Conservation (phyloP, 768 basidiomycete genomes). For the Boletus barrowsii region DNA sequence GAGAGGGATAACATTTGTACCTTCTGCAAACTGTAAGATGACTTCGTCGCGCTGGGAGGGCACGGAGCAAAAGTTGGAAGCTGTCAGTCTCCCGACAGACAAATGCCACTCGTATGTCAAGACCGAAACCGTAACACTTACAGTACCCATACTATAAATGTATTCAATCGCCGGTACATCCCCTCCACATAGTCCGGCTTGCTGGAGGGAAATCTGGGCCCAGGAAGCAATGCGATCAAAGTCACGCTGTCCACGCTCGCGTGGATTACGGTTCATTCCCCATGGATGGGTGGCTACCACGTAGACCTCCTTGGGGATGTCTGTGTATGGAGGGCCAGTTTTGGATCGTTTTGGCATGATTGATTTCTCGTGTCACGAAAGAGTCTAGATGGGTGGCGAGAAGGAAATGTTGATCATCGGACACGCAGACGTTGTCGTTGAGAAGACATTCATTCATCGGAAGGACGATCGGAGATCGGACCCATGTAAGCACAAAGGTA, state of each 20-base stretch:
- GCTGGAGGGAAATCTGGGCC: slow-evolving; percentile 20
- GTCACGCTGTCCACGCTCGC: slow-evolving; percentile 12
- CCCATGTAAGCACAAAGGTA: too few species aligned
- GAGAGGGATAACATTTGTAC: slow-evolving; percentile 13
- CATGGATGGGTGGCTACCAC: slow-evolving; percentile 27
- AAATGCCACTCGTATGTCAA: not conserved
- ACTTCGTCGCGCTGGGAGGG: slow-evolving; percentile 26
- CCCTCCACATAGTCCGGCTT: slow-evolving; percentile 14
- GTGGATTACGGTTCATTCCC: slow-evolving; percentile 11
- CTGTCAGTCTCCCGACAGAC: not conserved
- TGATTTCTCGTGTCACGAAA: not conserved
- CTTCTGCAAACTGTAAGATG: slow-evolving; percentile 25
- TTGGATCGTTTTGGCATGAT: slow-evolving; percentile 22
- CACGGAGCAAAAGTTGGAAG: not conserved
- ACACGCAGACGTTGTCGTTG: not conserved
- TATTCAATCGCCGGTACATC: slow-evolving; percentile 18
- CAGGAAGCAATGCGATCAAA: slow-evolving; percentile 25
- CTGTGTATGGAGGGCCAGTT: slow-evolving; percentile 27
- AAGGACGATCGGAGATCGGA: not conserved
- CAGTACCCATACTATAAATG: slow-evolving; percentile 29
- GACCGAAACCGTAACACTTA: slow-evolving; percentile 14
- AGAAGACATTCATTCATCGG: not conserved
- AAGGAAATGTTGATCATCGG: not conserved
- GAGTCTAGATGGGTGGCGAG: not conserved
- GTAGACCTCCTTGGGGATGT: slow-evolving; percentile 19